Evolutionary conservation across 352 stramenopile species (phyloP), one percentile per base, ranked within the genome.

Genomic region (Phytophthora fragariae): DNA sequence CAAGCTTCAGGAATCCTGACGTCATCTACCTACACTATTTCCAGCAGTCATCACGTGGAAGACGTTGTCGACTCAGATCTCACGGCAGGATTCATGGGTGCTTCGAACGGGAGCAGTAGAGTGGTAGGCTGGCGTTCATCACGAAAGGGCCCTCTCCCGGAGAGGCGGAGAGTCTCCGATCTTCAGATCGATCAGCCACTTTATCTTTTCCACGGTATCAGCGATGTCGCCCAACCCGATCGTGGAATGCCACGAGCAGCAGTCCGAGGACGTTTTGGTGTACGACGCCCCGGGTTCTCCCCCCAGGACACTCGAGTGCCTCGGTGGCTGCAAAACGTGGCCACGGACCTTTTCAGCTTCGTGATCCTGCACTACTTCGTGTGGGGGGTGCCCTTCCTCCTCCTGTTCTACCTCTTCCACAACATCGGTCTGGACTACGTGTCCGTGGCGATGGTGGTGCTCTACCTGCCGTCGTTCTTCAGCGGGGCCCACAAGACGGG

Each of bases 321-420:
- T 3, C 50, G 24, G 24, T 81, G 71, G 75, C 37, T 81, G 35
- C 77, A 79, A 49, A 65, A 53, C 17, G 44, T 72, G 10, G 37
- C 79, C 52, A 67, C 67, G 7, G 77, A 86, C 58, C 7, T 73
- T 15, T 86, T 80, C 53, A 67, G 70, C 49, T 84, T 86, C 57
- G 63, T 82, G 17, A 73, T 70, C 24, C 72, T 84, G 52, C 82
- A 89, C 72, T 89, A 89, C 66, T 84, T 83, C 39, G 60, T 85
- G 21, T 89, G 79, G 77, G 53, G 58, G 0, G 24, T 79, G 17
- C 73, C 72, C 9, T 71, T 82, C 57, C 44, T 84, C 41, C 52
- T 55, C 14, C 55, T 85, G 5, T 74, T 85, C 54, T 86, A 80
- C 71, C 41, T 67, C 27, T 57, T 85, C 14, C 80, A 88, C 65